Base-by-base conservation (phyloP, 2,329 filamentous ascomycete species). In the Ascochyta rabiei region DNA sequence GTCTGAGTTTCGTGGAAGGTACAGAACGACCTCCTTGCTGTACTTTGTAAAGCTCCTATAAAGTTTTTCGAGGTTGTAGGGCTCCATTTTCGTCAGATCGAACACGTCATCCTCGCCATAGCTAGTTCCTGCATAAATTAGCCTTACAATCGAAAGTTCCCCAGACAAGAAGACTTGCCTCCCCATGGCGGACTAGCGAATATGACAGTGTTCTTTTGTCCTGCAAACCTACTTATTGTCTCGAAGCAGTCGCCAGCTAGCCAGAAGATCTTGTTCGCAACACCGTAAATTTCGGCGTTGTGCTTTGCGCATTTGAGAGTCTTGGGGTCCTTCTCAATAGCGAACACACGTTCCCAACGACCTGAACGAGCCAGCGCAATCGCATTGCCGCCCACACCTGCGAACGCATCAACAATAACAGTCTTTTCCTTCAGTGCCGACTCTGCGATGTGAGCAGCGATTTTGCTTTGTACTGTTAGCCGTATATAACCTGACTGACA, bases 271-370 rank as follows among this genome's bases (percentile, higher is more conserved):
- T 85, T 86, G 43, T 88, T 84, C 2, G 80, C 79, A 0, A 96
- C 89, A 3, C 89, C 93, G 71, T 97, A 96, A 40, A 98, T 79
- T 49, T 86, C 81, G 7, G 95, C 92, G 72, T 99, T 99, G 73
- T 96, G 87, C 77, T 96, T 93, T 23, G 92, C 95, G 75, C 96
- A 99, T 40, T 88, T 87, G 6, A 99, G 82, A 0, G 90, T 91
- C 9, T 86, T 84, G 3, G 87, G 80, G 67, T 98, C 88, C 64
- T 88, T 89, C 77, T 99, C 95, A 63, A 99, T 89, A 37, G 90
- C 91, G 71, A 98, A 91, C 60, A 99, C 85, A 60, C 86, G 87
- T 46, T 87, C 84, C 89, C 91, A 99, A 60, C 87, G 85, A 18
- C 83, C 86, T 0, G 88, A 90, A 9, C 87, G 83, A 16, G 95